Evolutionary conservation across 2,329 filamentous ascomycete genomes (phyloP).

Genomic region (Acrodontium crateriforme): DNA sequence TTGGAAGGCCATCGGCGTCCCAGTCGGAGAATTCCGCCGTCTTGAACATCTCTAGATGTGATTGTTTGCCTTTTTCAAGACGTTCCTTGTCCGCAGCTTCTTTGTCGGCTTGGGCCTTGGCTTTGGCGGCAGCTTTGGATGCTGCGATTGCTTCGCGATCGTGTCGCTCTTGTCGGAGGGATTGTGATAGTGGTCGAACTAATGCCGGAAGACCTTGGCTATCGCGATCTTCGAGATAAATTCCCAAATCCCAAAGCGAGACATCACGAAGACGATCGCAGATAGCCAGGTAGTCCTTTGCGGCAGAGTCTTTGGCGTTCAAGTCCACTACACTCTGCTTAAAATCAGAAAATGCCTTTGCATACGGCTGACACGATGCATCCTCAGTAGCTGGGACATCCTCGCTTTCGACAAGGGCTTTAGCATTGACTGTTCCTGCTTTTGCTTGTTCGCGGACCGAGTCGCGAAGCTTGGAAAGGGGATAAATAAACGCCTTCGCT

Average conservation of each 20-base stretch:
- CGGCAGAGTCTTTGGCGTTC: slow-evolving; percentile 30
- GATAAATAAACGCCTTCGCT: slow-evolving; percentile 48
- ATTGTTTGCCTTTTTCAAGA: slow-evolving; percentile 43
- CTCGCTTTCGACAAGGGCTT: slow-evolving; percentile 15
- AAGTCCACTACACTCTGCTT: slow-evolving; percentile 50
- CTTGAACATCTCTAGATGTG: slow-evolving; percentile 44
- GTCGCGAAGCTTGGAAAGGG: slow-evolving; percentile 44
- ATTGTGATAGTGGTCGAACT: slow-evolving; percentile 48
- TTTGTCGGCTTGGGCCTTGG: slow-evolving; percentile 39
- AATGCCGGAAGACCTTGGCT: slow-evolving; percentile 50
- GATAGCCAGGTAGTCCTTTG: slow-evolving; percentile 57
- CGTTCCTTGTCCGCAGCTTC: slow-evolving; percentile 34
- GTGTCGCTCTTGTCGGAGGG: slow-evolving; percentile 35
- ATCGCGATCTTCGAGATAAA: slow-evolving; percentile 76
- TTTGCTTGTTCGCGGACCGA: slow-evolving; percentile 43
- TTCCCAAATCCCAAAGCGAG: slow-evolving; percentile 66
- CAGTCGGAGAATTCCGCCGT: slow-evolving; percentile 51
- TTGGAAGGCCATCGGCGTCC: slow-evolving; percentile 72
- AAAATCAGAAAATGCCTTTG: slow-evolving; percentile 34
- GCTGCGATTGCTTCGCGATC: slow-evolving; percentile 41
- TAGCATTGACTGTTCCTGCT: slow-evolving; percentile 32
- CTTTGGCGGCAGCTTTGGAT: slow-evolving; percentile 31
- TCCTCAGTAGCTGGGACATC: slow-evolving; percentile 13
- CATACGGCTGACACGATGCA: slow-evolving; percentile 29
- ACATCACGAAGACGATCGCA: slow-evolving; percentile 71